Evolutionary conservation across 1,284 basidiomycete genomes (phyloP), one percentile per base, ranked within the genome.

Genomic region (Meira miltonrushii): DNA sequence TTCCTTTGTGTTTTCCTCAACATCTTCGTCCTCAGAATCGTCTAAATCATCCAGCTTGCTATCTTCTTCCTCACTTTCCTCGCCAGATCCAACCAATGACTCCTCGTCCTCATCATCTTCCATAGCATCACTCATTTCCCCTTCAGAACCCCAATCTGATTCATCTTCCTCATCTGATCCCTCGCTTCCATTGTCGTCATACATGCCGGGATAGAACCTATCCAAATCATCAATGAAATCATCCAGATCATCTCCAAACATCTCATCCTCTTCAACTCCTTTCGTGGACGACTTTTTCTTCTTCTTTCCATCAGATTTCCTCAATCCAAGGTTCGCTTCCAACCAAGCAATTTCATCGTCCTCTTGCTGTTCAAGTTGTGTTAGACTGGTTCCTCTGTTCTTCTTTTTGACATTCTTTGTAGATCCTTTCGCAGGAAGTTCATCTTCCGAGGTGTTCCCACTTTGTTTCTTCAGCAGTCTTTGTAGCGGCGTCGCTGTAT

Each of bases 261-360:
- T 50, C 15, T 46, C 48, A 25, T 55, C 37, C 7, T 50, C 46
- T 13, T 58, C 53, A 15, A 46, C 48, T 2, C 39, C 33, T 10
- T 49, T 46, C 54, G 46, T 52, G 41, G n/a, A 15, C 6, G 25
- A 19, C 8, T 11, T 65, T 58, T 5, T 37, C 57, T n/a, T 55
- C 54, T 62, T 66, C 12, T 52, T 37, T 11, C 60, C 51, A n/a
- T 58, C 57, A 19, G 64, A 64, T 1, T 62, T 64, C 19, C 55
- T 54, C 4, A 33, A 33, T 21, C 57, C 57, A 15, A 78, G 58
- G 28, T 72, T 67, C 25, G 68, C 64, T 46, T 78, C 75, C 8
- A 78, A 63, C 75, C 75, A 78, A 1, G 64, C 59, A 38, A 78
- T 78, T 59, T 78, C 75, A 47, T 78, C 73, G 41, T 77, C 74